Base-by-base conservation (phyloP, 2,329 filamentous ascomycete species). In the Teratosphaeria zuluensis region DNA sequence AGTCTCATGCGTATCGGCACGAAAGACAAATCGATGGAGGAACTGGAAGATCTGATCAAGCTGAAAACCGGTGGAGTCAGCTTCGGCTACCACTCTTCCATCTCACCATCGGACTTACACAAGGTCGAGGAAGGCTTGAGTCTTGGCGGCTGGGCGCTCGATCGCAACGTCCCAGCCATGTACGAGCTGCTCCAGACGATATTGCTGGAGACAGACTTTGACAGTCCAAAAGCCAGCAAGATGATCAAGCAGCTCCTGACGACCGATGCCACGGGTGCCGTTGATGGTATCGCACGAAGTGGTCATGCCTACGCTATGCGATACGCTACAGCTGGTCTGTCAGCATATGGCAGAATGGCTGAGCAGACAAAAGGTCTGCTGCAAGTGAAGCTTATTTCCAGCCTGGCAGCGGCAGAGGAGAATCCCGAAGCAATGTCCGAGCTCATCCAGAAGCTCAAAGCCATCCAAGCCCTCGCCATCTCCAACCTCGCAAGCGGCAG, bases 31-130 rank as follows among this genome's bases (percentile, higher is more conserved):
- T 85, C 86, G 0, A 96, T 96, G 88, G 94, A 96, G 72, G 86
- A 96, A 72, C 83, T 97, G 56, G 94, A 99, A 73, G 94, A 97
- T 69, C 76, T 92, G 58, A 96, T 99, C 73, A 97, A 97, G 73
- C 81, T 97, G 32, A 95, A 95, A 77, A 97, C 94, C 1, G 94
- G 94, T 21, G 94, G 94, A 9, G 83, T 99, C 42, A 89, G 86
- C 2, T 85, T 95, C 16, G 86, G 88, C 1, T 92, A 96, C 65
- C 89, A 95, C 74, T 84, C 87, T n/a, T 85, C 87, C 0, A 84
- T 92, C 0, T 90, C 86, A 2, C 90, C 92, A 0, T 81, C 81
- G 1, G 84, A 92, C 64, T 84, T 89, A 57, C 80, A 82, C 32
- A 78, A 81, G 30, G 88, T 86, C 8, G 85, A 83, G 19, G 94